Percentiles rank a stretch among this genome's conserved stretches.
phyloP scores from a whole-genome alignment of 139 green algal genomes.

The Chlorella sorokiniana region DNA sequence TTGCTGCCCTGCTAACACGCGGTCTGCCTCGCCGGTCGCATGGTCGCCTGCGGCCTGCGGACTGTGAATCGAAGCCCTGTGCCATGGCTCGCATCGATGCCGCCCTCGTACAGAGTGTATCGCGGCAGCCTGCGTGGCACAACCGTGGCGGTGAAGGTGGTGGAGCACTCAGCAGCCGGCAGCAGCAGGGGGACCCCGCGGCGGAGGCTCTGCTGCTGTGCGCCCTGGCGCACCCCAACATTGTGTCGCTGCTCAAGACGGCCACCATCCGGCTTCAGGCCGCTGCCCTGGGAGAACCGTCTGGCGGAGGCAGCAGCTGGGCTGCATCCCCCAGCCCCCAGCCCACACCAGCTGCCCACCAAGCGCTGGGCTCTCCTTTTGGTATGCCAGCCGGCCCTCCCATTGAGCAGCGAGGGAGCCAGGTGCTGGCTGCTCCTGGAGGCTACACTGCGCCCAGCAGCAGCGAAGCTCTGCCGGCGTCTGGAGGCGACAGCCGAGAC shows the following conservation, averaged over 20 bases:
- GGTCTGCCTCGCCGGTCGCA: not conserved
- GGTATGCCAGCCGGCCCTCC: no score
- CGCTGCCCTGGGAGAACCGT: not conserved
- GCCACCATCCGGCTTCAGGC: not conserved
- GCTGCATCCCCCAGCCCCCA: not conserved
- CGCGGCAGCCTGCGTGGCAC: not conserved
- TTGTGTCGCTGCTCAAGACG: not conserved
- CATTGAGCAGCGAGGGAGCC: not conserved
- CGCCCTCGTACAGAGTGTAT: not conserved
- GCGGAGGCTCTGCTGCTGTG: not conserved
- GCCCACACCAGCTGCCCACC: not conserved
- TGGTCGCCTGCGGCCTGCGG: no score
- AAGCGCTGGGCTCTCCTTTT: not conserved
- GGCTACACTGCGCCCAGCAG: not conserved
- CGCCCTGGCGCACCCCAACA: not conserved
- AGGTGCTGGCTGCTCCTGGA: not conserved
- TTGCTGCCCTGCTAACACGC: not conserved
- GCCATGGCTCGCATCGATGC: no score
- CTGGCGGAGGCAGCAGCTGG: not conserved
- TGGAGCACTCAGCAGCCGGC: not conserved
- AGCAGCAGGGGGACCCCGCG: not conserved
- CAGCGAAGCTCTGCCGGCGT: not conserved
- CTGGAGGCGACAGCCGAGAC: not conserved
- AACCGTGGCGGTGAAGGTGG: not conserved
- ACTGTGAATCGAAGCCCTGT: no score